A percentile compares a stretch with the other conserved stretches of the same genome.
Evolutionary conservation across 2,329 filamentous ascomycete genomes (phyloP).

Genomic region (Pestalotiopsis sp.): DNA sequence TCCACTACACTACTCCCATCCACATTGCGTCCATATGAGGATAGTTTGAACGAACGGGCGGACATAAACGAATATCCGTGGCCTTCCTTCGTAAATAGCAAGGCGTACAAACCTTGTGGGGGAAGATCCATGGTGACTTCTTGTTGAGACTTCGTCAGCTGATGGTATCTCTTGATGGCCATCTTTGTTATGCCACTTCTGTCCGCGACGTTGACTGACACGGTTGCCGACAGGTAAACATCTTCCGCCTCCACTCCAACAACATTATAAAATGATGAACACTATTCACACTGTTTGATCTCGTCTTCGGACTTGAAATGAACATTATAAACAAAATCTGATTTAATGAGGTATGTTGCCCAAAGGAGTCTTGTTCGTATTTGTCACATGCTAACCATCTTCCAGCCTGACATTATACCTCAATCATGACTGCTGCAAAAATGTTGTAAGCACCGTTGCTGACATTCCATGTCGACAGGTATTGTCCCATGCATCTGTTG

Average conservation of each 20-base stretch:
- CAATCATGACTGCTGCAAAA: not conserved
- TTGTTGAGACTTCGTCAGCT: conserved; percentile 71
- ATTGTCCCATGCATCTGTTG: conserved; percentile 2
- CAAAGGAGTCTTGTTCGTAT: not conserved
- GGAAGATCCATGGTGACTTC: conserved; percentile 51
- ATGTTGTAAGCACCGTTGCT: not conserved
- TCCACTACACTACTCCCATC: conserved; percentile 14
- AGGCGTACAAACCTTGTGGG: conserved; percentile 67
- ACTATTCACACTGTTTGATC: conserved; percentile 45
- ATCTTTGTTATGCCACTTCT: not conserved
- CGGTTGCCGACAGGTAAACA: conserved; percentile 11
- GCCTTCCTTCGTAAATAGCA: conserved; percentile 52
- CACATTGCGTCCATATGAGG: conserved; percentile 49
- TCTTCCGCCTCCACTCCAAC: not conserved
- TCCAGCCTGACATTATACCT: conserved; percentile 29
- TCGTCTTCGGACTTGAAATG: conserved; percentile 36
- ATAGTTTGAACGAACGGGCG: conserved; percentile 72
- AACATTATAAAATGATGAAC: conserved; percentile 35
- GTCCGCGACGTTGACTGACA: conserved; percentile 10
- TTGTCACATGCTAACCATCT: not conserved
- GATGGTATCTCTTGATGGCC: conserved; percentile 43
- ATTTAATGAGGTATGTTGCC: conserved; percentile 40
- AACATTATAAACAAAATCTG: conserved; percentile 38
- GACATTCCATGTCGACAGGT: conserved; percentile 2
- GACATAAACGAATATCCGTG: conserved; percentile 64